Conservation (phyloP, 2,329 filamentous ascomycete genomes). For the Didymella glomerata region DNA sequence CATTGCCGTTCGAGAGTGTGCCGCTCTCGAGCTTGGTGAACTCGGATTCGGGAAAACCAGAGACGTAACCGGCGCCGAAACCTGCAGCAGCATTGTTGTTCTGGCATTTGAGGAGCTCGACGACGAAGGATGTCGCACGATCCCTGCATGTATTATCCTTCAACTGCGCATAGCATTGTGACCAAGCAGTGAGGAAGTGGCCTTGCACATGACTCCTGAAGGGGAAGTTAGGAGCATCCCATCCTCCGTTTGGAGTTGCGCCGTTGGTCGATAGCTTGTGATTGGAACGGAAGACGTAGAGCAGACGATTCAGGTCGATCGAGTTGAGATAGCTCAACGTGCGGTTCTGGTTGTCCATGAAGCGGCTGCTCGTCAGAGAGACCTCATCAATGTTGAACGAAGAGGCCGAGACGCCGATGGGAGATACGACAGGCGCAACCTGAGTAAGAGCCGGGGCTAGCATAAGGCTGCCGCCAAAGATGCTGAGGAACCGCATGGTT, state of each 20-base stretch:
- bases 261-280: slow-evolving; percentile 8
- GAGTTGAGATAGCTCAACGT: slow-evolving; percentile 3
- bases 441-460: background rate
- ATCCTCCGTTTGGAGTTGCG: background rate
- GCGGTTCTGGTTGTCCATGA: slow-evolving; percentile 8
- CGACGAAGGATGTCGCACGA: background rate
- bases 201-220: slow-evolving; percentile 5
- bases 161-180: slow-evolving; percentile 9
- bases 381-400: slow-evolving; percentile 5
- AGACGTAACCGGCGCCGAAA: background rate
- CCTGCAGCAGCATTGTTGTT: slow-evolving; percentile 11
- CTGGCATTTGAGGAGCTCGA: slow-evolving; percentile 4
- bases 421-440: slow-evolving; percentile 1
- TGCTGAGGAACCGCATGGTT: background rate
- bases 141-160: background rate
- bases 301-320: background rate
- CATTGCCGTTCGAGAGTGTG: slow-evolving; percentile 1
- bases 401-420: slow-evolving; percentile 5
- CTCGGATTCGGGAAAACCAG: slow-evolving; percentile 1
- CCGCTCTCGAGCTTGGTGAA: slow-evolving; percentile 6
- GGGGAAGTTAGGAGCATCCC: slow-evolving; percentile 5
- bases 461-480: background rate
- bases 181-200: slow-evolving; percentile 1
- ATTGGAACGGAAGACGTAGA: slow-evolving; percentile 4
- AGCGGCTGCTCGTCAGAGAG: background rate